Conservation (phyloP, 2,329 filamentous ascomycete genomes). For the Curvularia lunata region DNA sequence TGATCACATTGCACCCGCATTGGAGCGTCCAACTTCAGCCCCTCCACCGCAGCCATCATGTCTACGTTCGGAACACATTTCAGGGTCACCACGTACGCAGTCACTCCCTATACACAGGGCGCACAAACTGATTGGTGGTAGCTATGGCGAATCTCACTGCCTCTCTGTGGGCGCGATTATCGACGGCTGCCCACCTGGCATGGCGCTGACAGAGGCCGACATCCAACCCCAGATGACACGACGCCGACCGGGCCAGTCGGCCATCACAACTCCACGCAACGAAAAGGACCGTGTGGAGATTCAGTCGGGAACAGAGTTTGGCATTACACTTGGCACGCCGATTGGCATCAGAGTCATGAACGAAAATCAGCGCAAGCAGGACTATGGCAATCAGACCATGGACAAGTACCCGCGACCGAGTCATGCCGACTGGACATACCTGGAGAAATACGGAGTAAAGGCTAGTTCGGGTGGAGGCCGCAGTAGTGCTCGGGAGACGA, state of each 20-base stretch:
- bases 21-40: slow-evolving; percentile 11
- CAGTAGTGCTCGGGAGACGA: slow-evolving; percentile 92
- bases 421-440: slow-evolving; percentile 96
- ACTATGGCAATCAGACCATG: slow-evolving; percentile 90
- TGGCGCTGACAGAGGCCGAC: slow-evolving; percentile 81
- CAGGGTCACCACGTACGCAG: slow-evolving; percentile 77
- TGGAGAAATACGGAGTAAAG: slow-evolving; percentile 96
- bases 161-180: slow-evolving; percentile 93
- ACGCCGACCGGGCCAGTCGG: slow-evolving; percentile 84
- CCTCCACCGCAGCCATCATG: slow-evolving; percentile 27
- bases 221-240: slow-evolving; percentile 96
- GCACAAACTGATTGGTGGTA: slow-evolving; percentile 41
- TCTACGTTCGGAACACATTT: slow-evolving; percentile 88
- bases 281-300: slow-evolving; percentile 93
- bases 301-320: slow-evolving; percentile 90
- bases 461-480: slow-evolving; percentile 88
- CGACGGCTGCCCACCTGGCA: slow-evolving; percentile 87
- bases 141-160: slow-evolving; percentile 88
- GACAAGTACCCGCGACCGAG: slow-evolving; percentile 88
- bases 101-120: background rate
- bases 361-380: slow-evolving; percentile 89
- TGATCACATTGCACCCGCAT: slow-evolving; percentile 1
- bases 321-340: slow-evolving; percentile 86
- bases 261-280: slow-evolving; percentile 88
- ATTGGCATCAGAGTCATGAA: slow-evolving; percentile 88